Percentiles rank a stretch among this genome's conserved stretches.
Conservation (phyloP, 345 rosid species). For the Schrenkiella parvula region DNA sequence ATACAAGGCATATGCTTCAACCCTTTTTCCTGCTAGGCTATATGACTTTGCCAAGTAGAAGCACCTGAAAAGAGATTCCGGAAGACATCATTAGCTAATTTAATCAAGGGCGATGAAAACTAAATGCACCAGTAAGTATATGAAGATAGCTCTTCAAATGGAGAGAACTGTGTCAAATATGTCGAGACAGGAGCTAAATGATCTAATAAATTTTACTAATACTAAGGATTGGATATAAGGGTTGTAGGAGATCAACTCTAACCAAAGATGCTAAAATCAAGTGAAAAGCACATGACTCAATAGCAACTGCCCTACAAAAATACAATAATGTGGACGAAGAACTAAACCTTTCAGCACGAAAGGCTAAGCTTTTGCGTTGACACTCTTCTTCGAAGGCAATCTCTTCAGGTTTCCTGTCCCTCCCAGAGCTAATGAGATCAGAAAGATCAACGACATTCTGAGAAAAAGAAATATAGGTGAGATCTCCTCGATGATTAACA, state of each 20-base stretch:
- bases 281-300: not conserved
- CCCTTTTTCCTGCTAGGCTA: constrained; percentile 85
- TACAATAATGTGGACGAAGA: constrained; percentile 21
- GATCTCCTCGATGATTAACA: constrained; percentile 5
- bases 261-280: not conserved
- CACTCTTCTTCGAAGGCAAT: constrained; percentile 81
- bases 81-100: constrained; percentile 3
- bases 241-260: constrained; percentile 1
- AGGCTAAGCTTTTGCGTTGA: constrained; percentile 60
- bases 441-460: constrained; percentile 97
- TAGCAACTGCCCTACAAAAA: not conserved
- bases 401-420: constrained; percentile 93
- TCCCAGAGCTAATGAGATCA: constrained; percentile 95
- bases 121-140: not conserved
- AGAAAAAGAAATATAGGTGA: constrained; percentile 22
- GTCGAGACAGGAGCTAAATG: not conserved
- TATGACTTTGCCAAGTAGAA: constrained; percentile 89
- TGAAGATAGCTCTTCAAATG: not conserved
- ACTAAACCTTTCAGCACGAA: constrained; percentile 82
- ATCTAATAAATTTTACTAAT: not conserved
- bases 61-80: constrained; percentile 55
- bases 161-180: not conserved
- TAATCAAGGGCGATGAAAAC: constrained; percentile 3
- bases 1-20: constrained; percentile 79
- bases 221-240: not conserved